phyloP scores from a whole-genome alignment of 2,329 filamentous ascomycete species.

The Calonectria hawksworthii region DNA sequence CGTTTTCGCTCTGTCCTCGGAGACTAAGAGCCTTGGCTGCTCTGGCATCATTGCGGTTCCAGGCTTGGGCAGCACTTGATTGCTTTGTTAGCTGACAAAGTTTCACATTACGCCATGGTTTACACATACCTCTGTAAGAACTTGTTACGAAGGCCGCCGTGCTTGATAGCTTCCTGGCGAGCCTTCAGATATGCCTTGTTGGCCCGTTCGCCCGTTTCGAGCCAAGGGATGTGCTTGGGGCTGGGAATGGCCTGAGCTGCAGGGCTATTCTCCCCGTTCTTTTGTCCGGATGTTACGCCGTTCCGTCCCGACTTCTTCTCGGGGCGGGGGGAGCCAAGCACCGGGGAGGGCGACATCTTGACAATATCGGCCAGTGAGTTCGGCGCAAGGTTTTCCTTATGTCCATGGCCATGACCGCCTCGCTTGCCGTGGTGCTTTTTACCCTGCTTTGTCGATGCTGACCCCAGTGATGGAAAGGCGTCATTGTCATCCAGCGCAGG shows the following conservation, averaged over 20 bases:
- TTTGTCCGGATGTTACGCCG: slow-evolving; percentile 74
- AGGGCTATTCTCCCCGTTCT: slow-evolving; percentile 81
- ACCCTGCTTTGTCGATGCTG: slow-evolving; percentile 78
- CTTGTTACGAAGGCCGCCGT: slow-evolving; percentile 95
- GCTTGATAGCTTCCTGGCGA: slow-evolving; percentile 95
- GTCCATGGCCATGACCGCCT: slow-evolving; percentile 80
- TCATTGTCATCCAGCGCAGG: slow-evolving; percentile 93
- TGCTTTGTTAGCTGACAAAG: slow-evolving; percentile 15
- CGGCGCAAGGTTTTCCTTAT: slow-evolving; percentile 77
- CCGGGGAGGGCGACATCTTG: slow-evolving; percentile 93
- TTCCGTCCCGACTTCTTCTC: slow-evolving; percentile 74
- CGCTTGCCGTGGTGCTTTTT: slow-evolving; percentile 97
- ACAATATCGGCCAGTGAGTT: slow-evolving; percentile 94
- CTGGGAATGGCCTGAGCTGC: slow-evolving; percentile 87
- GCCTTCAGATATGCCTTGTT: slow-evolving; percentile 97
- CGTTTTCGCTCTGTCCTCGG: slow-evolving; percentile 95
- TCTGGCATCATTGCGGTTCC: slow-evolving; percentile 97
- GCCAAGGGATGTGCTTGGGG: slow-evolving; percentile 95
- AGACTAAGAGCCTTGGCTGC: slow-evolving; percentile 95
- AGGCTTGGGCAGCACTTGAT: slow-evolving; percentile 90
- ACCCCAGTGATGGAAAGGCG: slow-evolving; percentile 91
- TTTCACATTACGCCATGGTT: background rate
- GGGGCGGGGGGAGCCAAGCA: slow-evolving; percentile 70
- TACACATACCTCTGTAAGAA: slow-evolving; percentile 90
- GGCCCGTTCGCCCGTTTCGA: slow-evolving; percentile 90